Conservation (phyloP, 495 filamentous ascomycete genomes). For the Penicillium fimorum region DNA sequence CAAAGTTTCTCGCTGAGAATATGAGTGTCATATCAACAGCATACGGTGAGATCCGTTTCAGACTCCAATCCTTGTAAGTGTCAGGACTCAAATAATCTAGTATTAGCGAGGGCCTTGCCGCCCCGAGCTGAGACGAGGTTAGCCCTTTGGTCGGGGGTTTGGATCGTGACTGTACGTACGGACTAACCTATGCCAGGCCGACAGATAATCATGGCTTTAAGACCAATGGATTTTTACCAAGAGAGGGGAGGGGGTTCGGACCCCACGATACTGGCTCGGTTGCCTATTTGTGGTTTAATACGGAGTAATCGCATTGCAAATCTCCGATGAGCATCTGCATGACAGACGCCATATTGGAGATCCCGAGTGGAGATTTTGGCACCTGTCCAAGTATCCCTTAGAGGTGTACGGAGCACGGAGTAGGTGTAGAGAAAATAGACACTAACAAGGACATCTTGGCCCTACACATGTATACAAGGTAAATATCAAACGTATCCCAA, state of each 20-base stretch:
- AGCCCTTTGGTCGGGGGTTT: conserved; percentile 3
- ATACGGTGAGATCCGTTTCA: background rate
- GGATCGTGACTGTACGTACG: conserved; percentile 8
- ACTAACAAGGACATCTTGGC: background rate
- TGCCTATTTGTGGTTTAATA: background rate
- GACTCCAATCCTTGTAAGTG: background rate
- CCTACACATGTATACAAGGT: background rate
- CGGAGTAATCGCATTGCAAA: background rate
- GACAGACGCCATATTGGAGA: conserved; percentile 2
- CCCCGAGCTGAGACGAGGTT: conserved; percentile 1
- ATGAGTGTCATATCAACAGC: background rate
- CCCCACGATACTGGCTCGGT: background rate
- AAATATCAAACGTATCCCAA: background rate
- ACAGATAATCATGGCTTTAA: background rate
- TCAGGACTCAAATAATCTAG: background rate
- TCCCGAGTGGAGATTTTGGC: conserved; percentile 11
- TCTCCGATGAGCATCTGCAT: conserved; percentile 8
- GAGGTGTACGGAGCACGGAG: background rate
- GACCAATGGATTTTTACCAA: conserved; percentile 5
- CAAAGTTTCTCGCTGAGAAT: background rate
- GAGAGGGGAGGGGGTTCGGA: background rate
- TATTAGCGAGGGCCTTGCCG: background rate
- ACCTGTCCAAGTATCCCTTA: background rate
- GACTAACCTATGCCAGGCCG: conserved; percentile 6
- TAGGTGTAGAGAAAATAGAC: background rate